Evolutionary conservation across 1,284 basidiomycete genomes (phyloP).

Genomic region (Gomphus bonarii): DNA sequence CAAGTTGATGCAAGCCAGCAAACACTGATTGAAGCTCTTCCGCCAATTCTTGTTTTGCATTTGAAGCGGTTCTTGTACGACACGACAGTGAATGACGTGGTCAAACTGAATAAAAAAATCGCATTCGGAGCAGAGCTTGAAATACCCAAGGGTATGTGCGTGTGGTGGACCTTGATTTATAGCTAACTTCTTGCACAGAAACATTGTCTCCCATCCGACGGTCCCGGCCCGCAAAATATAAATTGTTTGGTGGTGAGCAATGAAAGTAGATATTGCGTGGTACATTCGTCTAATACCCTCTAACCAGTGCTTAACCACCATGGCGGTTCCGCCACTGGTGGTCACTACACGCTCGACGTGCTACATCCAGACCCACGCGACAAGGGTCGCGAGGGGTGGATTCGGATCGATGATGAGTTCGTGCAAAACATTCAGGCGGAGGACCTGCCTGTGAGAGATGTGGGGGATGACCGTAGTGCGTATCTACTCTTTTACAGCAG

Average conservation of each 20-base stretch:
- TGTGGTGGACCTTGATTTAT: slow-evolving; percentile 17
- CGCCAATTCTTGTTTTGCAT: slow-evolving; percentile 82
- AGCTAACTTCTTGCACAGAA: slow-evolving; percentile 31
- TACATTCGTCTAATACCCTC: background rate
- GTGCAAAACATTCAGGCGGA: slow-evolving; percentile 71
- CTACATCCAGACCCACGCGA: slow-evolving; percentile 56
- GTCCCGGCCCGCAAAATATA: slow-evolving; percentile 52
- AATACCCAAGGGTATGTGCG: slow-evolving; percentile 48
- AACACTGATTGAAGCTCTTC: slow-evolving; percentile 78
- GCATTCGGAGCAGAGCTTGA: slow-evolving; percentile 72
- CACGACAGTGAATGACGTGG: slow-evolving; percentile 63
- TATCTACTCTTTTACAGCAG: slow-evolving; percentile 84
- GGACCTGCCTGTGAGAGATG: slow-evolving; percentile 55
- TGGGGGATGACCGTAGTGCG: slow-evolving; percentile 62
- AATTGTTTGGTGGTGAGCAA: slow-evolving; percentile 74
- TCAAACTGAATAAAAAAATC: slow-evolving; percentile 81
- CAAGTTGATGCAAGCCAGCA: slow-evolving; percentile 82
- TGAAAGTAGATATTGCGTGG: background rate
- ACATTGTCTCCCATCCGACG: slow-evolving; percentile 53
- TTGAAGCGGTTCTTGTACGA: slow-evolving; percentile 93
- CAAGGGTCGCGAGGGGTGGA: slow-evolving; percentile 58
- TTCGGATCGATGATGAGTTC: slow-evolving; percentile 88
- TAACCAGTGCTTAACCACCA: slow-evolving; percentile 84
- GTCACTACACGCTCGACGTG: slow-evolving; percentile 93
- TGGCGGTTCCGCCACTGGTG: slow-evolving; percentile 81